A percentile compares a stretch with the other conserved stretches of the same genome.
Evolutionary conservation across 495 filamentous ascomycete genomes (phyloP).

Genomic region (Neohortaea acidophila): DNA sequence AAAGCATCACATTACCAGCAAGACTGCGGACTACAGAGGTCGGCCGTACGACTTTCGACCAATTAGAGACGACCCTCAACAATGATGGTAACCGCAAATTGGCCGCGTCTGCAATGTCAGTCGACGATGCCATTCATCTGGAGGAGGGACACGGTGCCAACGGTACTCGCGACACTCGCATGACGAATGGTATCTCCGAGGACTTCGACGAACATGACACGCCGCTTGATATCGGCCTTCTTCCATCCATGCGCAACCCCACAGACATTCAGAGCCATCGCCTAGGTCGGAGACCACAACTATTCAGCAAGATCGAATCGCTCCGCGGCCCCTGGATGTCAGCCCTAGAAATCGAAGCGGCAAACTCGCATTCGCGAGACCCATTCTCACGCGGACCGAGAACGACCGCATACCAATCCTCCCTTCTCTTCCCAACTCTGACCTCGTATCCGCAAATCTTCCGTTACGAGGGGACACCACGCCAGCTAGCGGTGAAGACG

Average conservation of each 20-base stretch:
- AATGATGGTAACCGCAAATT: conserved; percentile 67
- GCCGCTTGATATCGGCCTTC: conserved; percentile 13
- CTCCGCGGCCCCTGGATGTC: conserved; percentile 20
- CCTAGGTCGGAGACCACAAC: conserved; percentile 4
- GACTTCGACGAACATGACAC: background rate
- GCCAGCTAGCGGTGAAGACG: conserved; percentile 38
- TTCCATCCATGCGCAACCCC: conserved; percentile 1
- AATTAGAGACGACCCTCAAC: conserved; percentile 57
- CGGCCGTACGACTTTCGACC: conserved; percentile 36
- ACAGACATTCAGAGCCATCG: background rate
- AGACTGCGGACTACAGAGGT: conserved; percentile 43
- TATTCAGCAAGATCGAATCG: conserved; percentile 20
- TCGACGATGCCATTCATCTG: conserved; percentile 21
- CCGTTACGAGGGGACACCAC: conserved; percentile 18
- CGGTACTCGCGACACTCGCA: conserved; percentile 9
- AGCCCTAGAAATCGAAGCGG: conserved; percentile 6
- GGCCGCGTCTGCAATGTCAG: conserved; percentile 49
- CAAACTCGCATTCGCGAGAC: conserved; percentile 10
- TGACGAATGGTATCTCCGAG: conserved; percentile 6
- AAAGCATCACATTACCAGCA: conserved; percentile 65
- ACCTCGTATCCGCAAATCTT: conserved; percentile 69
- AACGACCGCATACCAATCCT: conserved; percentile 37
- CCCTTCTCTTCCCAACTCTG: conserved; percentile 57
- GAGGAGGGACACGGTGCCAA: background rate
- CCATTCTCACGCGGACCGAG: conserved; percentile 16